A percentile compares a stretch with the other conserved stretches of the same genome.
Evolutionary conservation across 768 basidiomycete genomes (phyloP).

Genomic region (Amanita subjunquillea): DNA sequence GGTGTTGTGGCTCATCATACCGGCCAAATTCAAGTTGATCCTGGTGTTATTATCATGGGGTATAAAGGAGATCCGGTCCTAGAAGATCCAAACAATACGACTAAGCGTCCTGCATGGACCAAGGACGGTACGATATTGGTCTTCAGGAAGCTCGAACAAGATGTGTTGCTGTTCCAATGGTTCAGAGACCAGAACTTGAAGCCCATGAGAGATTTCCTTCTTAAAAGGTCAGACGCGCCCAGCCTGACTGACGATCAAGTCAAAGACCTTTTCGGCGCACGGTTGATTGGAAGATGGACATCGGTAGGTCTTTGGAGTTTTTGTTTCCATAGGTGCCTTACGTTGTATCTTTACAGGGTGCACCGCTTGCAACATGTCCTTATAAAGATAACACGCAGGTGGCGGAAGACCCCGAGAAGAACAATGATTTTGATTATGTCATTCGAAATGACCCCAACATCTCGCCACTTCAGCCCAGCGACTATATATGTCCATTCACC

Average conservation of each 20-base stretch:
- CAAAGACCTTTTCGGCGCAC: neutral
- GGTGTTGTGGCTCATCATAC: neutral
- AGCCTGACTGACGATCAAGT: neutral
- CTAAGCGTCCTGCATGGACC: conserved; percentile 18
- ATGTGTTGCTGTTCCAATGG: conserved; percentile 14
- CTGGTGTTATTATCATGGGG: neutral
- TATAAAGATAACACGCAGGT: neutral
- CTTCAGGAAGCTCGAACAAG: conserved; percentile 23
- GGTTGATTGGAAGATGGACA: neutral
- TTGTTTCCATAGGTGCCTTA: neutral
- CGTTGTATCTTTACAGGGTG: neutral
- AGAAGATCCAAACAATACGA: neutral
- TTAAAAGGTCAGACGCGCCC: neutral
- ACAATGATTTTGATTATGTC: neutral
- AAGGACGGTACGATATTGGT: conserved; percentile 25
- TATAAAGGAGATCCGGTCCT: neutral
- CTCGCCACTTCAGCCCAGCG: too few relatives aligned
- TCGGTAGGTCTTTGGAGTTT: neutral
- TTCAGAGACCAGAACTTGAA: neutral
- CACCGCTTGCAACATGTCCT: neutral
- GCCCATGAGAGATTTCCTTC: neutral
- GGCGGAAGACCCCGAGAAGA: neutral
- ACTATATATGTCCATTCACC: neutral
- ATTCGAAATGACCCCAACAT: neutral
- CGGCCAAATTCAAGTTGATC: neutral